Conservation (phyloP, 495 filamentous ascomycete genomes). For the Rostrohypoxylon terebratum region DNA sequence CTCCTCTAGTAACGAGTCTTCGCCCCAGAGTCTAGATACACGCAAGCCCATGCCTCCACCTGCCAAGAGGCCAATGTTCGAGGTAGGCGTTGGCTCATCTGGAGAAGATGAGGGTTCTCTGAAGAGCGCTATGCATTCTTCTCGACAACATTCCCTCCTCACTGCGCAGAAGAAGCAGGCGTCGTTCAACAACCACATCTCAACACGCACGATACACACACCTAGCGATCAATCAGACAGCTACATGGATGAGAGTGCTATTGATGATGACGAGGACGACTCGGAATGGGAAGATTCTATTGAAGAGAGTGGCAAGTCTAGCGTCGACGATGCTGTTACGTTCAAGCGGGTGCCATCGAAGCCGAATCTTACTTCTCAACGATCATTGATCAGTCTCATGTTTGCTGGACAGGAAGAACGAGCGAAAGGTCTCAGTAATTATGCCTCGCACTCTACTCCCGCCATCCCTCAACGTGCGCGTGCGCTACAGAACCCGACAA, state of each 20-base stretch:
- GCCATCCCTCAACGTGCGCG: slow-evolving; percentile 80
- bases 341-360: slow-evolving; percentile 93
- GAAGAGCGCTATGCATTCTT: slow-evolving; percentile 70
- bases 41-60: slow-evolving; percentile 63
- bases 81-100: slow-evolving; percentile 79
- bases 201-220: slow-evolving; percentile 71
- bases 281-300: slow-evolving; percentile 93
- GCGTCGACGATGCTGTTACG: slow-evolving; percentile 78
- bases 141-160: slow-evolving; percentile 58
- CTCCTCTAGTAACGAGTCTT: slow-evolving; percentile 62
- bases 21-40: slow-evolving; percentile 60
- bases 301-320: slow-evolving; percentile 86
- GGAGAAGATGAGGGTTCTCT: slow-evolving; percentile 78
- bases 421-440: slow-evolving; percentile 71
- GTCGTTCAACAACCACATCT: slow-evolving; percentile 84
- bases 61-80: slow-evolving; percentile 79
- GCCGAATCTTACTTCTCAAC: slow-evolving; percentile 83
- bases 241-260: slow-evolving; percentile 80
- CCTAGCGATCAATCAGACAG: slow-evolving; percentile 77
- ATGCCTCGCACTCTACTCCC: slow-evolving; percentile 82
- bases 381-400: slow-evolving; percentile 90
- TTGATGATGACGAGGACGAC: slow-evolving; percentile 89
- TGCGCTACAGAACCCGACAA: slow-evolving; percentile 77
- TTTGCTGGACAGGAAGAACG: slow-evolving; percentile 79
- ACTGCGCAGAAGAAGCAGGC: slow-evolving; percentile 76